These are phyloP conservation scores for Diplosphaera chodatii DNA, from an alignment of 139 green algal genomes.

Conservation along the genomic window DNA sequence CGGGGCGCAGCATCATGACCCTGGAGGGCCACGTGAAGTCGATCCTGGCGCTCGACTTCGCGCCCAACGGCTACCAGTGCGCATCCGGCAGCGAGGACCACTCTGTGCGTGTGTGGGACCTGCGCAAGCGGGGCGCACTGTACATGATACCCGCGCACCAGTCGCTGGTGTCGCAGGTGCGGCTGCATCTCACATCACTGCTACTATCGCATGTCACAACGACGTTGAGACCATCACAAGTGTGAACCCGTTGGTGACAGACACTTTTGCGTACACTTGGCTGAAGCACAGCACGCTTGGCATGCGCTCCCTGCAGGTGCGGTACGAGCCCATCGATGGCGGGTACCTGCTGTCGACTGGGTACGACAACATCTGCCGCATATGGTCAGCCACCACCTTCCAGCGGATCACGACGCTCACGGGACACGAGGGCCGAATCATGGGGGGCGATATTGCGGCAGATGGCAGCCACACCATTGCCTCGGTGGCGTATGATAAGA, in stretches of 20 bases:
- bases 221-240: too few relatives aligned
- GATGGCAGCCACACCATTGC: constrained; percentile 40
- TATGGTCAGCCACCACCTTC: constrained; percentile 52
- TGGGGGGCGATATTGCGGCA: constrained; percentile 69
- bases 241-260: too few relatives aligned
- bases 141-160: constrained; percentile 79
- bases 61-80: constrained; percentile 76
- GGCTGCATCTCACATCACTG: too few relatives aligned
- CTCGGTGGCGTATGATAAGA: constrained; percentile 73
- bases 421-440: constrained; percentile 92
- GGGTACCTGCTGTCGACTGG: constrained; percentile 68
- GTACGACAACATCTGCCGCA: constrained; percentile 63
- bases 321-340: constrained; percentile 64
- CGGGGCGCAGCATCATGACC: constrained; percentile 68
- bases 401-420: constrained; percentile 64
- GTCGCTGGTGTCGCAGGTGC: constrained; percentile 57
- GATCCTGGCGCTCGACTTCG: constrained; percentile 81
- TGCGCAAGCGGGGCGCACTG: constrained; percentile 64
- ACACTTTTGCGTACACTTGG: too few relatives aligned
- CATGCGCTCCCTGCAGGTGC: constrained; percentile 32
- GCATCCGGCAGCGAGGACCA: constrained; percentile 75
- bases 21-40: constrained; percentile 87
- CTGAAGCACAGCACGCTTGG: too few relatives aligned
- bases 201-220: too few relatives aligned
- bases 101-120: constrained; percentile 79